phyloP scores from a whole-genome alignment of 805 yeast genomes.

The Metschnikowia baotianmanensis region DNA sequence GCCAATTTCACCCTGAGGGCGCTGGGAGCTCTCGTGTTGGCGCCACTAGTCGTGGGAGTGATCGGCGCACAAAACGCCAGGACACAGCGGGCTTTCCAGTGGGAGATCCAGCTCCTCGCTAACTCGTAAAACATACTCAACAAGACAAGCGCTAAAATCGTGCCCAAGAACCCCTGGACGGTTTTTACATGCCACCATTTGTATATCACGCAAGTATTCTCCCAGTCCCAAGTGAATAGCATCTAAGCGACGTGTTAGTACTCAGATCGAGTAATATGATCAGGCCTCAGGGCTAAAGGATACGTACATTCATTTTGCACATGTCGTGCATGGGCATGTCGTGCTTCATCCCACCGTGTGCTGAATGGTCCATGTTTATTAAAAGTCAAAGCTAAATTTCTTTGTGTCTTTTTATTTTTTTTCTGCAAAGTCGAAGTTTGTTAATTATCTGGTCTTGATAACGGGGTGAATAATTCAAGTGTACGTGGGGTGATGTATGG shows the following conservation, averaged over 20 bases:
- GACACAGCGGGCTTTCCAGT: slow-evolving; percentile 26
- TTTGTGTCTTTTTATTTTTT: neutral
- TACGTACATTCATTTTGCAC: slow-evolving; percentile 54
- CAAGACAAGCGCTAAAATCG: slow-evolving; percentile 47
- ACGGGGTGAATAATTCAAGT: too few relatives aligned
- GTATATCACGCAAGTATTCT: slow-evolving; percentile 69
- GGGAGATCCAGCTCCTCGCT: slow-evolving; percentile 30
- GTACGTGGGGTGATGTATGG: too few relatives aligned
- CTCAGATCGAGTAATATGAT: neutral
- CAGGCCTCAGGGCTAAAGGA: neutral
- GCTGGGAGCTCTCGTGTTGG: neutral
- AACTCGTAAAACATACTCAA: slow-evolving; percentile 63
- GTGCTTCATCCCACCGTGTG: slow-evolving; percentile 18
- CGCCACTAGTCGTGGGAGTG: neutral
- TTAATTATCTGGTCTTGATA: too few relatives aligned
- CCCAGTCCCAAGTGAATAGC: slow-evolving; percentile 78
- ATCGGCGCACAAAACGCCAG: neutral
- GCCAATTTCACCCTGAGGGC: slow-evolving; percentile 32
- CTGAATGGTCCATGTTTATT: slow-evolving; percentile 20
- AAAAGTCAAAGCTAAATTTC: neutral
- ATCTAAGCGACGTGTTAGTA: slow-evolving; percentile 33
- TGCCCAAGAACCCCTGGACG: slow-evolving; percentile 46
- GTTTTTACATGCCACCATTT: slow-evolving; percentile 77
- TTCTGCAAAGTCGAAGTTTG: too few relatives aligned
- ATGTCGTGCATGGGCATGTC: slow-evolving; percentile 29